phyloP scores from a whole-genome alignment of 2,329 filamentous ascomycete species.

The Aaosphaeria arxii region DNA sequence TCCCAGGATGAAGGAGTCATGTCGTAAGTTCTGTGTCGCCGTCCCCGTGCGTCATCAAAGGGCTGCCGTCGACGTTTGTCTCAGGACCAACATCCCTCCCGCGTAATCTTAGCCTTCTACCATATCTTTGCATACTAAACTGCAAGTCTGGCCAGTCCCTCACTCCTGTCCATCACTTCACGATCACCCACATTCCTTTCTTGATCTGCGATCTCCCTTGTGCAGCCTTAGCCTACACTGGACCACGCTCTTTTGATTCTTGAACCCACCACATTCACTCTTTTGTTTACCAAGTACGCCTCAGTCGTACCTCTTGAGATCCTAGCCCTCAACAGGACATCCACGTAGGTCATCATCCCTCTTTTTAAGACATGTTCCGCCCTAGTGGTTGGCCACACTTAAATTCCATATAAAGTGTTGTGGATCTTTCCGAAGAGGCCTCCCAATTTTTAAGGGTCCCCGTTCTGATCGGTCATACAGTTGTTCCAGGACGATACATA shows the following conservation, averaged over 20 bases:
- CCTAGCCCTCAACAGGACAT: conserved; percentile 2
- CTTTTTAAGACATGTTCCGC: background rate
- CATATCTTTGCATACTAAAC: conserved; percentile 2
- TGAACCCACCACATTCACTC: conserved; percentile 14
- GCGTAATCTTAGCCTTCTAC: conserved; percentile 3
- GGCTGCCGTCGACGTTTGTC: conserved; percentile 2
- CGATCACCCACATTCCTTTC: conserved; percentile 22
- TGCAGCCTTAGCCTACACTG: conserved; percentile 18
- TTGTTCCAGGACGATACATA: conserved; percentile 2
- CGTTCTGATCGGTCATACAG: conserved; percentile 10
- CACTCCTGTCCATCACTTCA: background rate
- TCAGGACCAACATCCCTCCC: conserved; percentile 2
- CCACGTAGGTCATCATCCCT: conserved; percentile 10
- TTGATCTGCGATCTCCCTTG: conserved; percentile 15
- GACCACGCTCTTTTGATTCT: conserved; percentile 22
- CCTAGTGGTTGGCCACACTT: background rate
- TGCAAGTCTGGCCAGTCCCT: background rate
- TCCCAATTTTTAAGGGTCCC: background rate
- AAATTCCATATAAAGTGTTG: conserved; percentile 7
- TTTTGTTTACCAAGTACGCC: conserved; percentile 15
- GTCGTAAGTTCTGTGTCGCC: conserved; percentile 1
- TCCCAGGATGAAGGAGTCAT: background rate
- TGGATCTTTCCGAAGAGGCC: background rate
- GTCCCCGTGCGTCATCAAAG: conserved; percentile 4
- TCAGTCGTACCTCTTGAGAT: conserved; percentile 9